These are phyloP conservation scores for Phaeotremella fagi DNA, from an alignment of 768 basidiomycete genomes.

Conservation along the genomic window DNA sequence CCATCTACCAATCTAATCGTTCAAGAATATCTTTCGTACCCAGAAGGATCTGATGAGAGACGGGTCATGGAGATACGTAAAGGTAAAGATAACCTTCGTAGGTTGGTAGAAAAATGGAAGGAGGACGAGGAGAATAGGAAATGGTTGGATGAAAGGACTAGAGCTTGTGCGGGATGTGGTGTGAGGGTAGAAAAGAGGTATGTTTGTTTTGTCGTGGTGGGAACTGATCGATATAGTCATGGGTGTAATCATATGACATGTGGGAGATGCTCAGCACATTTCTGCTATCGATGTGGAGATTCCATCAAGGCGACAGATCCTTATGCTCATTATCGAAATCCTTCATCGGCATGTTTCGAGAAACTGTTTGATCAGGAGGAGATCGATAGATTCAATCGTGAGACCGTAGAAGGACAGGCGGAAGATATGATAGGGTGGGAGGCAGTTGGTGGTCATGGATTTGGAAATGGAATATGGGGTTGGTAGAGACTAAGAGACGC, in stretches of 20 bases:
- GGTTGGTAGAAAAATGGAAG: slow-evolving; percentile 60
- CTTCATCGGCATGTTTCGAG: slow-evolving; percentile 37
- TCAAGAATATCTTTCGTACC: slow-evolving; percentile 60
- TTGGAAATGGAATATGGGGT: no score
- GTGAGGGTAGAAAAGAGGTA: slow-evolving; percentile 62
- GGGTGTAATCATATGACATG: slow-evolving; percentile 83
- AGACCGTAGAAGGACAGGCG: slow-evolving; percentile 13
- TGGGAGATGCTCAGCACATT: slow-evolving; percentile 31
- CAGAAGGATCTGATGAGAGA: slow-evolving; percentile 56
- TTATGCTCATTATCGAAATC: slow-evolving; percentile 40
- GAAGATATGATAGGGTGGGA: no score
- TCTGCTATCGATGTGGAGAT: slow-evolving; percentile 35
- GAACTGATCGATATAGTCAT: slow-evolving; percentile 7
- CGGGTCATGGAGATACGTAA: slow-evolving; percentile 59
- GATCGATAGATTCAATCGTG: slow-evolving; percentile 40
- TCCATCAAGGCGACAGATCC: slow-evolving; percentile 31
- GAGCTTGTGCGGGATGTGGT: slow-evolving; percentile 62
- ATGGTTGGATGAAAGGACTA: slow-evolving; percentile 69
- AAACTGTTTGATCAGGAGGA: slow-evolving; percentile 46
- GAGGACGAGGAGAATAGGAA: slow-evolving; percentile 70
- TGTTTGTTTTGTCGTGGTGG: slow-evolving; percentile 6
- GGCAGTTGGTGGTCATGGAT: no score
- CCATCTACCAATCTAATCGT: slow-evolving; percentile 64
- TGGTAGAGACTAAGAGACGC: no score
- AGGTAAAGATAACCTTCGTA: slow-evolving; percentile 60